Percentiles rank a stretch among this genome's conserved stretches.
These are phyloP conservation scores for Picochlorum sp. DNA, from an alignment of 139 green algal genomes.

Conservation along the genomic window DNA sequence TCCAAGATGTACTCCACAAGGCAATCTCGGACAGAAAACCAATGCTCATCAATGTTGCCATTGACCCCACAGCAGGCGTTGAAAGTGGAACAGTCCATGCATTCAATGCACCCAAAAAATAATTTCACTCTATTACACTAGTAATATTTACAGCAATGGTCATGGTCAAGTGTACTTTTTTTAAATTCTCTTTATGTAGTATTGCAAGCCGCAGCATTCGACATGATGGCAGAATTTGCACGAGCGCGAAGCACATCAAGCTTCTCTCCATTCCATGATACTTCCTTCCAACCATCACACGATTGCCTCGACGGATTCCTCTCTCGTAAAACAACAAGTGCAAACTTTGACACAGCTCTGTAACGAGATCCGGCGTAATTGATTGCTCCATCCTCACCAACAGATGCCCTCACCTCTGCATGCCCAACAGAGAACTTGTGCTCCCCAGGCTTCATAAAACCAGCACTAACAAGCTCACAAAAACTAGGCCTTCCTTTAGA, in stretches of 20 bases:
- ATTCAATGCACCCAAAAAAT: constrained; percentile 41
- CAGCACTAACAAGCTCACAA: constrained; percentile 31
- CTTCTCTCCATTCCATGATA: constrained; percentile 38
- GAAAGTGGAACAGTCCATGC: constrained; percentile 63
- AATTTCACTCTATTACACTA: not conserved
- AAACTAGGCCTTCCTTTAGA: constrained; percentile 37
- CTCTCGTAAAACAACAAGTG: constrained; percentile 45
- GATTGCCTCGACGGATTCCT: constrained; percentile 47
- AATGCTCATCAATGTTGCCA: constrained; percentile 53
- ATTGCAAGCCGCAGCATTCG: no score
- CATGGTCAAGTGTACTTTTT: not conserved
- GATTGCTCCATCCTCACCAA: constrained; percentile 37
- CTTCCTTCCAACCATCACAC: constrained; percentile 60
- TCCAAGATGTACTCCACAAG: constrained; percentile 29
- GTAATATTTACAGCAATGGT: not conserved
- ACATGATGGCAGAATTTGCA: no score
- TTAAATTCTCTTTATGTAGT: no score
- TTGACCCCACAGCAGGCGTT: constrained; percentile 64
- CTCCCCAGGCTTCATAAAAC: constrained; percentile 31
- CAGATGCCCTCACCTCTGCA: constrained; percentile 22
- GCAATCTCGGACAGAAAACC: constrained; percentile 33
- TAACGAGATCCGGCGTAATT: constrained; percentile 31
- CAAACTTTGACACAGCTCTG: constrained; percentile 54
- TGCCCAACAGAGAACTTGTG: constrained; percentile 40
- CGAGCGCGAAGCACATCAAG: constrained; percentile 33